Evolutionary conservation across 2,329 filamentous ascomycete genomes (phyloP), one percentile per base, ranked within the genome.

Genomic region (Trichoderma asperellum): DNA sequence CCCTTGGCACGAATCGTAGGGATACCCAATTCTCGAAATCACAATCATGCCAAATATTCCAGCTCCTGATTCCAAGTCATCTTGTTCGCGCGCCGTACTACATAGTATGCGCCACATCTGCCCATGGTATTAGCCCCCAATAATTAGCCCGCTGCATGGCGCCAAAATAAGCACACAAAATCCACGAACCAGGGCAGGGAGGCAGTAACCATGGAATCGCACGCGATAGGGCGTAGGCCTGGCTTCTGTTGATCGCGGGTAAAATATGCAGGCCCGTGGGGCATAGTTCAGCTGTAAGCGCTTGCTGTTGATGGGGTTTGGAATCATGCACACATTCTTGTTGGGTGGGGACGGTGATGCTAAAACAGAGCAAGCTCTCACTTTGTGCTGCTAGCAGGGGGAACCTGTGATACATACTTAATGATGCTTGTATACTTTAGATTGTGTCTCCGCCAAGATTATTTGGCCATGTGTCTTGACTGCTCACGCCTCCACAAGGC

Each of bases 271-370:
- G 21, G 63, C 63, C 27, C 63, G 63, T 66, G 63, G 63, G 63
- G 63, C 63, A 18, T 49, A 37, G 53, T 66, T 58, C 53, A 66
- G 53, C 63, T 57, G 63, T 66, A 66, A 66, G 63, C 63, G 35
- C 63, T 66, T 66, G 63, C 6, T 49, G 63, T 58, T 58, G 37
- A 32, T 66, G 63, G 40, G 53, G 35, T 66, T 66, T 66, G 63
- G 53, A 66, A 66, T 66, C 63, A 66, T 58, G 63, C 53, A 65
- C 52, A 56, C 52, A 34, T 32, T 65, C 37, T 49, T 58, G 52
- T 32, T 49, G 27, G 14, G 63, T 58, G 63, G 63, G 47, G 37
- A 43, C 37, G 5, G 4, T 56, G 53, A 66, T 35, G 27, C 53
- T n/a, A n/a, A 40, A 49, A 66, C 49, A 18, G 11, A 43, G 53